Conservation (phyloP, 2,329 filamentous ascomycete species). For the Penicillium sp. region DNA sequence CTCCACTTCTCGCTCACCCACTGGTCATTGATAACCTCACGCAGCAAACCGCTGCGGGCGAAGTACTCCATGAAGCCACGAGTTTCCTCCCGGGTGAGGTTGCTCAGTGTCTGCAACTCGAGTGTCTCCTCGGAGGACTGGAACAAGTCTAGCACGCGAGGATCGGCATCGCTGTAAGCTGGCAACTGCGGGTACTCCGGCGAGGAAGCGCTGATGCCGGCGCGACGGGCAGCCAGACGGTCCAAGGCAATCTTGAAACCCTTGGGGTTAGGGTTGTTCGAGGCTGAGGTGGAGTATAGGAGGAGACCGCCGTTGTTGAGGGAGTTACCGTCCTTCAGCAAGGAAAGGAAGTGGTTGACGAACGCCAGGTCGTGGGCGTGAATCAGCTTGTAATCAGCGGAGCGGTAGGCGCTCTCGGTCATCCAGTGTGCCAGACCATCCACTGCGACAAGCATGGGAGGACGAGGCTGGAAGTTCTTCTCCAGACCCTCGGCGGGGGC, state of each 20-base stretch:
- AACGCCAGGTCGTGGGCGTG: constrained; percentile 83
- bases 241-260: constrained; percentile 66
- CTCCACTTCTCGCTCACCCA: constrained; percentile 79
- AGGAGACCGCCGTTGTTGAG: constrained; percentile 73
- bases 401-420: constrained; percentile 70
- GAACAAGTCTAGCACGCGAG: constrained; percentile 49
- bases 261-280: constrained; percentile 62
- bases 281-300: constrained; percentile 68
- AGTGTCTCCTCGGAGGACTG: constrained; percentile 35
- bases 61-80: constrained; percentile 88
- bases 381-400: constrained; percentile 65
- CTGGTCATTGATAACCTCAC: constrained; percentile 64
- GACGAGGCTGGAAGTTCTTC: constrained; percentile 47
- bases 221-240: constrained; percentile 46
- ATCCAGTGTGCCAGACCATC: constrained; percentile 82
- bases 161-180: constrained; percentile 53
- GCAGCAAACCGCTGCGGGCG: constrained; percentile 76
- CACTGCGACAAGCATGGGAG: constrained; percentile 67
- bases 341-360: constrained; percentile 68
- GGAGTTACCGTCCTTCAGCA: constrained; percentile 49
- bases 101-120: constrained; percentile 56
- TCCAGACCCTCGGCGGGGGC: constrained; percentile 43
- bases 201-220: constrained; percentile 34
- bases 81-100: constrained; percentile 70
- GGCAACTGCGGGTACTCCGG: constrained; percentile 47